These are phyloP conservation scores for Linderniella brevidens DNA, from an alignment of 257 asterid species.

Conservation along the genomic window DNA sequence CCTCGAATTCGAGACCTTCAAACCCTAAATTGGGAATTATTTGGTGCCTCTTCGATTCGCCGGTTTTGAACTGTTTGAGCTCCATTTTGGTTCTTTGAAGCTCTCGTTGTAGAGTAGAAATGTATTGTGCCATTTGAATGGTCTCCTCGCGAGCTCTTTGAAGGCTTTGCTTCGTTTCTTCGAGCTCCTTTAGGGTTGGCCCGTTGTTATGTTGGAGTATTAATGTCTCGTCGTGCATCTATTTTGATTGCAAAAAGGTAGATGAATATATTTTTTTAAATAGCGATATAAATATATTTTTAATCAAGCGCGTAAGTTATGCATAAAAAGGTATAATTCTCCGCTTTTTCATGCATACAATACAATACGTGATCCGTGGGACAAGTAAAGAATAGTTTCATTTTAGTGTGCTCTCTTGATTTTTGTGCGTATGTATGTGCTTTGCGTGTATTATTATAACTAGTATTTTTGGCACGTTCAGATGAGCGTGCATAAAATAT, in stretches of 20 bases:
- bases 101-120: slow-evolving; percentile 47
- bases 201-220: slow-evolving; percentile 10
- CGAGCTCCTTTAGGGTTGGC: slow-evolving; percentile 25
- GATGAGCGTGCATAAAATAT: too few relatives aligned
- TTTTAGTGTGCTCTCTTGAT: neutral
- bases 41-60: too few relatives aligned
- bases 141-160: slow-evolving; percentile 46
- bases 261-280: too few relatives aligned
- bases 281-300: too few relatives aligned
- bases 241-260: neutral
- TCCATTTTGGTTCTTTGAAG: slow-evolving; percentile 51
- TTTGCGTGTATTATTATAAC: neutral
- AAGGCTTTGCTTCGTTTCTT: slow-evolving; percentile 56
- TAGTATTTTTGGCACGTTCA: too few relatives aligned
- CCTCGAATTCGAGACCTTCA: slow-evolving; percentile 37
- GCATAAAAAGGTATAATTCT: too few relatives aligned
- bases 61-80: slow-evolving; percentile 27
- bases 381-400: neutral
- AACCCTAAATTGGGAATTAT: too few relatives aligned
- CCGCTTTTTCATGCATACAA: too few relatives aligned
- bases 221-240: slow-evolving; percentile 37
- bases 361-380: neutral
- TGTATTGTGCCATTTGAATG: slow-evolving; percentile 36
- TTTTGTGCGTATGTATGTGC: neutral
- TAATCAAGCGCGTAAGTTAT: too few relatives aligned